Evolutionary conservation across 768 basidiomycete species (phyloP), one percentile per base, ranked within the genome.

Genomic region (Russula compacta): DNA sequence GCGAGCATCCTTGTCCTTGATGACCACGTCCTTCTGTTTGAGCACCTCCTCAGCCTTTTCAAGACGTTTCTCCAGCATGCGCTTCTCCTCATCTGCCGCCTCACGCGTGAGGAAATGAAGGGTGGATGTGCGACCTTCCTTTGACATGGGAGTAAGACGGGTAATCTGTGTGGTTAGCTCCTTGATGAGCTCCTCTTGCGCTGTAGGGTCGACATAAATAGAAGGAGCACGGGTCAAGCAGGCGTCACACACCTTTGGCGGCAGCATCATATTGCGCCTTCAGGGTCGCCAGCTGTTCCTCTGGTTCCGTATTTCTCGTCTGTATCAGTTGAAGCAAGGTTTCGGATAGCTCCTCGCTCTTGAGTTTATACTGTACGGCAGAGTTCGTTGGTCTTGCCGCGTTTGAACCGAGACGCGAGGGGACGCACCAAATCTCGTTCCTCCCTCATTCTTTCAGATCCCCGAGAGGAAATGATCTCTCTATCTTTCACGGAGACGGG

Each of bases 101-200:
- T 89, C 87, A 57, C 87, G 81, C 9, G 87, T 87, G 12, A 92
- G 72, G 50, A 92, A 78, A 65, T 87, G 83, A 35, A 86, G 75
- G 5, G 81, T 78, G 2, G 79, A 76, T 14, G 73, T 75, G 62
- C 79, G 80, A 6, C 78, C 79, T 0, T 77, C 71, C 46, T 75
- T 73, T 46, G 81, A 74, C 39, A 86, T 73, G 6, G 83, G 82
- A 62, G 85, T 81, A 47, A 79, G 75, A 32, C 76, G 79, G 3
- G 82, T 74, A 5, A 87, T 71, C 66, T 83, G 79, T 17, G 75
- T 71, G 4, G 78, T 81, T 11, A 89, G 74, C 61, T 85, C 79
- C 44, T 81, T 70, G 50, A 83, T 77, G 2, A 84, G 71, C 11
- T 73, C 68, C 36, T 87, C 81, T 66, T 84, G 81, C 29, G 81